Evolutionary conservation across 2,329 filamentous ascomycete genomes (phyloP).

Genomic region (Emergomyces orientalis): DNA sequence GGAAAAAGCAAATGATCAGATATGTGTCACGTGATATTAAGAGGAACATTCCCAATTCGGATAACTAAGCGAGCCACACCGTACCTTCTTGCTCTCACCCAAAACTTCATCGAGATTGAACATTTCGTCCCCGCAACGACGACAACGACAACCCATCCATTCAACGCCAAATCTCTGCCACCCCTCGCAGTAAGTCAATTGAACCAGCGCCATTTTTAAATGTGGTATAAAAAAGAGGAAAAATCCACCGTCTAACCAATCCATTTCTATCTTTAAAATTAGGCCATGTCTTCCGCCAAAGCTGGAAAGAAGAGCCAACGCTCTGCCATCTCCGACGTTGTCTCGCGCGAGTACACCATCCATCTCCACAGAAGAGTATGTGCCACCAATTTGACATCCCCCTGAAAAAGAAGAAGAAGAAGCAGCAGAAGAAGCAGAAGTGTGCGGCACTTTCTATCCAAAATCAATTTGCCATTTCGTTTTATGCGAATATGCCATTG

Average conservation of each 20-base stretch:
- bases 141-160: slow-evolving; percentile 23
- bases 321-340: slow-evolving; percentile 97
- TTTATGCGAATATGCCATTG: background rate
- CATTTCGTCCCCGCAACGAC: slow-evolving; percentile 17
- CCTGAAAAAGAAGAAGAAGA: slow-evolving; percentile 12
- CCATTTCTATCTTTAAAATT: background rate
- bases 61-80: slow-evolving; percentile 32
- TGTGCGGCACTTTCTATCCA: background rate
- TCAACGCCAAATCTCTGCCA: slow-evolving; percentile 27
- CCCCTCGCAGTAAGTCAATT: slow-evolving; percentile 29
- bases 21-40: background rate
- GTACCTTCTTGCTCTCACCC: background rate
- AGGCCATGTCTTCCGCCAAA: slow-evolving; percentile 54
- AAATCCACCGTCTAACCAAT: background rate
- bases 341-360: slow-evolving; percentile 99
- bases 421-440: slow-evolving; percentile 8
- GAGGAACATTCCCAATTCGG: background rate
- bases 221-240: background rate
- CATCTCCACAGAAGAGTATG: slow-evolving; percentile 99
- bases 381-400: slow-evolving; percentile 30
- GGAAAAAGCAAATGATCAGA: no score
- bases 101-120: slow-evolving; percentile 21
- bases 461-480: background rate
- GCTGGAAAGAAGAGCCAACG: slow-evolving; percentile 62
- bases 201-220: background rate